A percentile compares a stretch with the other conserved stretches of the same genome.
These are phyloP conservation scores for Coleophoma eucalyptorum DNA, from an alignment of 2,329 filamentous ascomycete genomes.

Conservation along the genomic window DNA sequence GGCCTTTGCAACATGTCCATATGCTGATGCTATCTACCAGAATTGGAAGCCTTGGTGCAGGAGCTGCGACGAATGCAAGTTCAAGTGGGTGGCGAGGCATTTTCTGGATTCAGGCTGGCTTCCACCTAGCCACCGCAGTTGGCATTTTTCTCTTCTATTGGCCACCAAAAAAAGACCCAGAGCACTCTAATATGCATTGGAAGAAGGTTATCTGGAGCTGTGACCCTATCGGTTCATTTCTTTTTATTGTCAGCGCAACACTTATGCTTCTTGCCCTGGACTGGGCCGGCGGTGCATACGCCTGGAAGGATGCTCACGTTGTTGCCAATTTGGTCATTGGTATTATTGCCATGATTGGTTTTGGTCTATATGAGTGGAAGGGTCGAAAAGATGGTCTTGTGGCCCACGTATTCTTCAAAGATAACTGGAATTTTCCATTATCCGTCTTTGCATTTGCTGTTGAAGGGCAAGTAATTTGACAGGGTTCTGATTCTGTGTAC, in stretches of 20 bases:
- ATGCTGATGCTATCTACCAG: conserved; percentile 22
- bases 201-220: conserved; percentile 40
- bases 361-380: conserved; percentile 46
- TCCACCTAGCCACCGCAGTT: conserved; percentile 42
- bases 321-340: conserved; percentile 29
- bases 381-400: conserved; percentile 49
- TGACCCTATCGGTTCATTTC: conserved; percentile 41
- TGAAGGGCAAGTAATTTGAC: conserved; percentile 35
- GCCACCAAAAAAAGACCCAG: conserved; percentile 32
- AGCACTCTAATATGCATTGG: conserved; percentile 33
- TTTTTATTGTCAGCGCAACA: conserved; percentile 40
- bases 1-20: not conserved
- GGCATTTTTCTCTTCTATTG: conserved; percentile 45
- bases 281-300: conserved; percentile 40
- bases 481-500: too few relatives aligned
- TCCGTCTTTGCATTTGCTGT: conserved; percentile 52
- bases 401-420: conserved; percentile 50
- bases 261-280: conserved; percentile 40
- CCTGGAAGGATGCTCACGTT: conserved; percentile 24
- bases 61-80: conserved; percentile 44
- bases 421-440: conserved; percentile 49
- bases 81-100: conserved; percentile 49
- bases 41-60: conserved; percentile 44
- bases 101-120: conserved; percentile 55
- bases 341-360: conserved; percentile 21